Base-by-base conservation (phyloP, 1,284 basidiomycete genomes). In the Melampsora abietis-canadensis region DNA sequence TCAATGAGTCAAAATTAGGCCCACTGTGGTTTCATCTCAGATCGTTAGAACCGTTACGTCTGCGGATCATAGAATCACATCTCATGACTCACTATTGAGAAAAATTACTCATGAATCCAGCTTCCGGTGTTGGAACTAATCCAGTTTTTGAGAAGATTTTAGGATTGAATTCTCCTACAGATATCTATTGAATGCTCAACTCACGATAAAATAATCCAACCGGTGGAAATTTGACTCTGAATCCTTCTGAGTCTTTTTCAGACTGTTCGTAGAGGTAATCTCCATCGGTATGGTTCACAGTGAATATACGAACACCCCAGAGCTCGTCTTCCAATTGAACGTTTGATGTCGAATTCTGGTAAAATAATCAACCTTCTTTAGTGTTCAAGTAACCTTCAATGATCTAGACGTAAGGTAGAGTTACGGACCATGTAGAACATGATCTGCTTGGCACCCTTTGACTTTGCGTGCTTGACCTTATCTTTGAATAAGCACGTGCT, bases 101-200 rank as follows among this genome's bases (percentile, higher is more conserved):
- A 66, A 73, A 73, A 34, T 57, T 66, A 47, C 70, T 73, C 76
- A 77, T 68, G 69, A 64, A 61, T 69, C 68, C 74, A 7, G 76
- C 68, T n/a, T 44, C 67, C 14, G 63, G 68, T n/a, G 77, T 76
- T 47, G 68, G 46, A n/a, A 57, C 70, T 73, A 54, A 57, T 21
- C n/a, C 5, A 46, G 57, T 3, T 34, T 31, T 19, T 63, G 59
- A 12, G 63, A 19, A 70, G 46, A 37, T 47, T 51, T 62, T 19
- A 48, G 44, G 51, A 4, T 21, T 54, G 4, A 21, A 4, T 44
- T 44, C 40, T 44, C 14, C 40, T 14, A 44, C 40, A 44, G 14
- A 14, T 44, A 44, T 14, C 2, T 15, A 44, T 44, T 14, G 4
- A 44, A 54, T 21, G 12, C 2, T 27, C n/a, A 21, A 54, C 51